Percentiles rank a stretch among this genome's conserved stretches.
phyloP scores from a whole-genome alignment of 345 rosid species.

The Melaleuca quinquenervia region DNA sequence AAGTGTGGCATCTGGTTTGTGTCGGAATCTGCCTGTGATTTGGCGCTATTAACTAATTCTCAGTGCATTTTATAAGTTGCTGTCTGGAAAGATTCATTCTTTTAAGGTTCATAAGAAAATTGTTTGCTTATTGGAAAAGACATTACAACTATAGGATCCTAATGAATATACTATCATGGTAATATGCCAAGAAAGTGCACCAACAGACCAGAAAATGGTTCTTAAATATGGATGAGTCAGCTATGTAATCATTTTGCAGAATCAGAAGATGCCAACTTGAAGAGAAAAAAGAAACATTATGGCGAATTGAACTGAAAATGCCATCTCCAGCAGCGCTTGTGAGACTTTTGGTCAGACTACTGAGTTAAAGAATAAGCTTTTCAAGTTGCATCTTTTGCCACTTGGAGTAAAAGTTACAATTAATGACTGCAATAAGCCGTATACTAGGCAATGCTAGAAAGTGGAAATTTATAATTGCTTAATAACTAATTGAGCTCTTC shows the following conservation, averaged over 20 bases:
- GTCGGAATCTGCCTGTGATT: not conserved
- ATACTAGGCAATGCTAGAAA: not conserved
- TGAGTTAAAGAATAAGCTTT: not conserved
- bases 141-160: not conserved
- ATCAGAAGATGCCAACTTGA: not conserved
- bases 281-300: not conserved
- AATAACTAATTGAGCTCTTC: not conserved
- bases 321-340: not conserved
- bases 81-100: not conserved
- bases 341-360: not conserved
- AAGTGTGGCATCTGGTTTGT: not conserved
- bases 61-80: not conserved
- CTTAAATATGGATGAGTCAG: not conserved
- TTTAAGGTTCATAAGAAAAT: not conserved
- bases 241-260: not conserved
- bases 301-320: not conserved
- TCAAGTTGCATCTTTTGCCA: not conserved
- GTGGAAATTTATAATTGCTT: not conserved
- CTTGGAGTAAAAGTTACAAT: not conserved
- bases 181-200: not conserved
- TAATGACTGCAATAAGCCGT: not conserved
- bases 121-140: not conserved
- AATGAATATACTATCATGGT: not conserved
- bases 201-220: not conserved
- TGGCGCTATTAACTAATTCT: not conserved